Base-by-base conservation (phyloP, 805 yeast genomes). In the Candida pini region DNA sequence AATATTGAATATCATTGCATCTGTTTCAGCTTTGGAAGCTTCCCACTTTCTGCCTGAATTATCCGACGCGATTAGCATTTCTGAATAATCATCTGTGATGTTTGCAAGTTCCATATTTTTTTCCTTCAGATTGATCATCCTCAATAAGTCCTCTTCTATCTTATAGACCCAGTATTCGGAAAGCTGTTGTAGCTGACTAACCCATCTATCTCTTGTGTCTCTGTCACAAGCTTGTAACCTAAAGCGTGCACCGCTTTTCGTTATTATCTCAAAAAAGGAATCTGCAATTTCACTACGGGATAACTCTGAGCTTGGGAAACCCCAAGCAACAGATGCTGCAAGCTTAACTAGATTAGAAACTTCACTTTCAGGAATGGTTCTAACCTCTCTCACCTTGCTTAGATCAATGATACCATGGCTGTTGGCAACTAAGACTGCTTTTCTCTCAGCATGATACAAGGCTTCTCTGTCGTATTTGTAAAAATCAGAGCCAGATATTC, bases 341-440 rank as follows among this genome's bases (percentile, higher is more conserved):
- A 48, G 18, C 23, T 54, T 58, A 9, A 60, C 48, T 9, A 53
- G 31, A 2, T 33, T 13, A 1, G 60, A 47, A 6, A 55, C 35
- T 2, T 56, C 56, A 1, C 38, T 30, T 1, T 40, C 32, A 4
- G 54, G 43, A n/a, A 69, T 60, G 3, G 58, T 48, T 13, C 48
- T 39, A 4, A 81, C 61, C 0, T 57, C 58, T 6, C 48, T 53
- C 2, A 83, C 66, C 6, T 68, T 63, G 15, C 71, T 54, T 34
- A 89, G 44, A 49, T 87, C 85, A 6, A 89, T 48, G 10, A 82
- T 58, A 0, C 78, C 78, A 19, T 72, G 70, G 0, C 95, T 71
- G 33, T 71, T 70, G 1, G 74, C 53, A 5, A 85, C 54, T 35
- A 73, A 71, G 17, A 66, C 63, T 1, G 77, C 58, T 33, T 80